Evolutionary conservation across 306 rosid genomes (phyloP).

Genomic region (Argentina anserina): DNA sequence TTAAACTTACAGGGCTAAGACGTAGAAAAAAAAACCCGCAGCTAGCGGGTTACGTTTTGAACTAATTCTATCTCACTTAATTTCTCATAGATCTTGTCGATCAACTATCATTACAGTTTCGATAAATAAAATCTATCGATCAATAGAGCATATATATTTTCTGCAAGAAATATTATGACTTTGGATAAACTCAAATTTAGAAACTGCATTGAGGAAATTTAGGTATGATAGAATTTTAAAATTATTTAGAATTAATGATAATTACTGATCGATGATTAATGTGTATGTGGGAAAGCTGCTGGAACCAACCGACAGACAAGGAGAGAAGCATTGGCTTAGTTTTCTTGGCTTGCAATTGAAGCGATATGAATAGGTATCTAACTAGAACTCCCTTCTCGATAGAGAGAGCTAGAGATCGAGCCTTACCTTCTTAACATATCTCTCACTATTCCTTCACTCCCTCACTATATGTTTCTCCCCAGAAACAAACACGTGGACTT

Average conservation of each 20-base stretch:
- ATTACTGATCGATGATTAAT: conserved; percentile 9
- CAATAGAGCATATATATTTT: too few species aligned
- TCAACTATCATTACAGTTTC: too few species aligned
- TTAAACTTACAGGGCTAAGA: too few species aligned
- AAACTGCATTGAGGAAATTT: not conserved
- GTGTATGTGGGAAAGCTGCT: conserved; percentile 32
- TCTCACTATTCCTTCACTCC: conserved; percentile 39
- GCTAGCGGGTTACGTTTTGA: too few species aligned
- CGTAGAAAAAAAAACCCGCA: too few species aligned
- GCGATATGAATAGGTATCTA: conserved; percentile 59
- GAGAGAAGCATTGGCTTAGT: conserved; percentile 49
- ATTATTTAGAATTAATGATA: not conserved
- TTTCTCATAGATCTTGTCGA: too few species aligned
- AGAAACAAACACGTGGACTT: not conserved
- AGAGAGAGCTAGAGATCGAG: not conserved
- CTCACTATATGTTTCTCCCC: conserved; percentile 23
- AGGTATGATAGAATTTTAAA: not conserved
- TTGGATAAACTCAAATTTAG: not conserved
- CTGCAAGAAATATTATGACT: not conserved
- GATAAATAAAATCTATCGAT: too few species aligned
- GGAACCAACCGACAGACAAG: conserved; percentile 55
- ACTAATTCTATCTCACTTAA: too few species aligned
- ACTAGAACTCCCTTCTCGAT: conserved; percentile 20
- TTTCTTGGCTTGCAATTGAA: conserved; percentile 60
- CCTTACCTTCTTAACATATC: not conserved